Conservation (phyloP, 73 alveolate genomes). For the Vitrella brassicaformis region DNA sequence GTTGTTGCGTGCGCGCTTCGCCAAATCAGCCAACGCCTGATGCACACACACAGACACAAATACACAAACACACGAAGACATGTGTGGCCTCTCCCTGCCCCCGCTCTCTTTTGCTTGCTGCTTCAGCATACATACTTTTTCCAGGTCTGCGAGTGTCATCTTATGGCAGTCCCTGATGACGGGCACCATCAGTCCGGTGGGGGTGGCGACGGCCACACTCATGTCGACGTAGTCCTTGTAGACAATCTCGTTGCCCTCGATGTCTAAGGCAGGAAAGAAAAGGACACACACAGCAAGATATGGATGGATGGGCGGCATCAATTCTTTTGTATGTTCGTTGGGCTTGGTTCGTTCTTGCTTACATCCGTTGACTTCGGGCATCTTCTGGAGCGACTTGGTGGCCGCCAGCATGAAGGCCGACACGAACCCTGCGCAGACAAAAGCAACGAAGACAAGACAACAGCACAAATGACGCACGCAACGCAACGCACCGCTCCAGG, state of each 20-base stretch:
- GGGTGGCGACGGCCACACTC: constrained; percentile 83
- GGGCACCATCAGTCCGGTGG: constrained; percentile 79
- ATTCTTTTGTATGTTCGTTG: too few relatives aligned
- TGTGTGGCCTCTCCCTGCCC: too few relatives aligned
- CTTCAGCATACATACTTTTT: too few relatives aligned
- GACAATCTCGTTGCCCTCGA: constrained; percentile 70
- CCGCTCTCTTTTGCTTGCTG: background rate
- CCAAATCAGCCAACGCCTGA: constrained; percentile 8
- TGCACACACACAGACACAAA: too few relatives aligned
- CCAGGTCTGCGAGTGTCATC: constrained; percentile 65
- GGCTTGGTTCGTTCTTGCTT: too few relatives aligned
- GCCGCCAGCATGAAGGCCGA: constrained; percentile 51
- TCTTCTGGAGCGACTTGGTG: constrained; percentile 39
- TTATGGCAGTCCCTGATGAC: constrained; percentile 63
- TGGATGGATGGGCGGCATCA: background rate
- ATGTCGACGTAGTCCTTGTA: constrained; percentile 75
- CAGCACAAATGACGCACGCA: background rate
- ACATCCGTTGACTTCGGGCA: constrained; percentile 37
- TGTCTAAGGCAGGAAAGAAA: constrained; percentile 32
- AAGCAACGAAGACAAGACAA: background rate
- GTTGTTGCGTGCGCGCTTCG: constrained; percentile 61
- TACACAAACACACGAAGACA: too few relatives aligned
- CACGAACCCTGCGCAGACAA: constrained; percentile 22
- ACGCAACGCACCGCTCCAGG: too few relatives aligned
- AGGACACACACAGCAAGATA: background rate